Percentiles rank a stretch among this genome's conserved stretches.
phyloP scores from a whole-genome alignment of 345 rosid species.

The Hevea brasiliensis region DNA sequence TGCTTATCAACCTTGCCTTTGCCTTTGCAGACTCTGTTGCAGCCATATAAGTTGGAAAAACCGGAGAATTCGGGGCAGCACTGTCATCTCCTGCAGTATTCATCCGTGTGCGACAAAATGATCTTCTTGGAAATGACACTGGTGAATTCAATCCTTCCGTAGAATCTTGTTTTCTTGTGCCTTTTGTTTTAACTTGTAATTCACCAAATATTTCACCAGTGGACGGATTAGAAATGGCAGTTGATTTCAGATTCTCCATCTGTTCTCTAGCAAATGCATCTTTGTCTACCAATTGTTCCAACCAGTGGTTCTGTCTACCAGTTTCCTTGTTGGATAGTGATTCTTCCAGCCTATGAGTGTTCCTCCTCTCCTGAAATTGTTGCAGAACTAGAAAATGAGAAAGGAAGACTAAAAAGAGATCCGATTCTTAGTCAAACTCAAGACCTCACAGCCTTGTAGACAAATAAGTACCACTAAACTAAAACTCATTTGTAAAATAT shows the following conservation, averaged over 20 bases:
- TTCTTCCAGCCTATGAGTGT: slow-evolving; percentile 44
- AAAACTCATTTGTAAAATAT: too few relatives aligned
- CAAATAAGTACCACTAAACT: too few relatives aligned
- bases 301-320: slow-evolving; percentile 36
- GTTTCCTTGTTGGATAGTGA: slow-evolving; percentile 36
- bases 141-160: slow-evolving; percentile 50
- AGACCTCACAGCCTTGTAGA: too few relatives aligned
- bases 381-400: not conserved
- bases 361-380: slow-evolving; percentile 60
- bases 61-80: slow-evolving; percentile 48
- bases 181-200: slow-evolving; percentile 32
- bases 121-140: slow-evolving; percentile 57
- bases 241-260: slow-evolving; percentile 27
- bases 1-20: slow-evolving; percentile 77
- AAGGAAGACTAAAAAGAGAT: not conserved
- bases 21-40: slow-evolving; percentile 74
- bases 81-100: slow-evolving; percentile 36
- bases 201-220: slow-evolving; percentile 25
- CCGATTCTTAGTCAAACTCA: too few relatives aligned
- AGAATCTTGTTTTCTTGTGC: slow-evolving; percentile 36
- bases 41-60: slow-evolving; percentile 64
- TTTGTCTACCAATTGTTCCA: slow-evolving; percentile 25
- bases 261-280: slow-evolving; percentile 29
- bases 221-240: not conserved
- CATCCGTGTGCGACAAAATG: slow-evolving; percentile 48